Evolutionary conservation across 768 basidiomycete genomes (phyloP), one percentile per base, ranked within the genome.

Genomic region (Hygrophoropsis aurantiaca): DNA sequence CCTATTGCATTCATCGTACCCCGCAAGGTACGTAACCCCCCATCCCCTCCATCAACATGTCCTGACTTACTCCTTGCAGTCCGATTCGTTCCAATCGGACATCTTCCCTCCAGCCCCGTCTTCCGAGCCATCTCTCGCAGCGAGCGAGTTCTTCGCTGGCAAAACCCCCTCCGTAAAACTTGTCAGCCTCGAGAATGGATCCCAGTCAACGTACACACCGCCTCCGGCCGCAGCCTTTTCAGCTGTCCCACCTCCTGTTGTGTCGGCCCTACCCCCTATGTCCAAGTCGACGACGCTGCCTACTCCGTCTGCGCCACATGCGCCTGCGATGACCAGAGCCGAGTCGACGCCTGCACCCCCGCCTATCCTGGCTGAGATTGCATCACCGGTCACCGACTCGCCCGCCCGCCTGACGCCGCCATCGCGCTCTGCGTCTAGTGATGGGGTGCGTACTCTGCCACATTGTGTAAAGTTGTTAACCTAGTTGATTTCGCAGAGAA

Each of bases 1-100:
- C 90, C 95, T 15, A 87, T 99, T 58, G 84, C 85, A 0, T 99
- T 97, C 70, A 90, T 95, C 58, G 94, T 97, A 11, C 95, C 95
- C 11, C 81, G 95, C 52, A 95, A 87, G 69, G 92, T 89, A 53
- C 43, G 78, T 63, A 16, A 2, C 18, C 42, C 18, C 21, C 15
- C 18, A 5, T 15, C 7, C n/a, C 21, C 4, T 25, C 25, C 25
- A 21, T 47, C 37, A 25, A 41, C 39, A 21, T n/a, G 11, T 5
- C 25, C 43, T 23, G 19, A 52, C 30, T 23, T 18, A 15, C 16
- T 21, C 4, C 30, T 32, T 18, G 3, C 62, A 93, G 90, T 80
- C 94, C 30, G 94, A 98, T 48, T 83, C 85, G 4, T 98, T 97
- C 90, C 95, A 98, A 67, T 85, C 92, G 11, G 95, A 97, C 66